phyloP scores from a whole-genome alignment of 1,284 basidiomycete genomes.

The Sporisorium sorghi region DNA sequence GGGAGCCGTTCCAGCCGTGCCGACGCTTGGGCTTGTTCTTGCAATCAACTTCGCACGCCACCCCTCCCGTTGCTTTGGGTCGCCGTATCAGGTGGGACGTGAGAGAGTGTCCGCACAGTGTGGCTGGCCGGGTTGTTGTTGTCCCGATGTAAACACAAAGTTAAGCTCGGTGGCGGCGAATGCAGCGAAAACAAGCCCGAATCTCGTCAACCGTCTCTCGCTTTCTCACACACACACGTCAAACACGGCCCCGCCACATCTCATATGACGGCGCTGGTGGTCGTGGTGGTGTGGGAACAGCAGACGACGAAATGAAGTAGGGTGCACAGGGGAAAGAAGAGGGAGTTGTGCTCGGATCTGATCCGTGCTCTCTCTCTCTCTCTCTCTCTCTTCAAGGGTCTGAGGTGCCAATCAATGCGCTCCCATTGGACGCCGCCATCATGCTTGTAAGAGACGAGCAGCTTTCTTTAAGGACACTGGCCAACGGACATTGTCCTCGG shows the following conservation, averaged over 20 bases:
- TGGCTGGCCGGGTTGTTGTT: no score
- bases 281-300: not conserved
- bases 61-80: not conserved
- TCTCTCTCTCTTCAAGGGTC: not conserved
- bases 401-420: constrained; percentile 8
- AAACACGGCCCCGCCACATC: not conserved
- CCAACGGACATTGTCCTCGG: constrained; percentile 39
- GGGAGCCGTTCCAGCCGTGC: not conserved
- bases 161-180: not conserved
- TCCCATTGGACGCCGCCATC: constrained; percentile 7
- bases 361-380: constrained; percentile 4
- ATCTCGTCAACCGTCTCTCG: no score
- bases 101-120: no score
- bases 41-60: no score
- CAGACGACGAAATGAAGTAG: not conserved
- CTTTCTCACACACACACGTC: not conserved
- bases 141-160: not conserved
- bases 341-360: constrained; percentile 18
- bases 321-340: not conserved
- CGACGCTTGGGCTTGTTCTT: constrained; percentile 1
- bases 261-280: no score
- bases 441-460: not conserved
- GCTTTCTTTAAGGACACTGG: no score
- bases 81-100: not conserved
- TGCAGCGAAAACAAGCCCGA: no score